A percentile compares a stretch with the other conserved stretches of the same genome.
phyloP scores from a whole-genome alignment of 2,329 filamentous ascomycete species.

The Kalaharituber pfeilii region DNA sequence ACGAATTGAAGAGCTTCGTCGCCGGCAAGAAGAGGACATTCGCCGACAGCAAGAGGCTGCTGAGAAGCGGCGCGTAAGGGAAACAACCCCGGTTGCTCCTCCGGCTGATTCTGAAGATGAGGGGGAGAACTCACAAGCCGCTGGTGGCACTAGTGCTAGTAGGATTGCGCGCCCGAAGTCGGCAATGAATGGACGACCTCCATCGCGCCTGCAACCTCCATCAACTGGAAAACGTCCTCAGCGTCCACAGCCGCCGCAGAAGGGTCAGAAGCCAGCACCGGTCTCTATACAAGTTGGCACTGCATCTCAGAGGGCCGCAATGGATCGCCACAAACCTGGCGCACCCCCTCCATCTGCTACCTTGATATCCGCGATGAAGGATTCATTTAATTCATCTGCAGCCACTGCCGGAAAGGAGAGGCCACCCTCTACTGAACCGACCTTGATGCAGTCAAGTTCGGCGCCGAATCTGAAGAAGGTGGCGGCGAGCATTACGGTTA shows the following conservation, averaged over 20 bases:
- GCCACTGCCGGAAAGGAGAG: conserved; percentile 24
- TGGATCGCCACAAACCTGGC: conserved; percentile 25
- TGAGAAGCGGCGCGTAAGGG: background rate
- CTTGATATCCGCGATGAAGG: conserved; percentile 36
- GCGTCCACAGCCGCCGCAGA: conserved; percentile 9
- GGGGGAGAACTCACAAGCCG: background rate
- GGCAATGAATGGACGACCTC: conserved; percentile 10
- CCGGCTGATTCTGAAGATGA: background rate
- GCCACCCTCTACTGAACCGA: conserved; percentile 17
- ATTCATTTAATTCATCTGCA: conserved; percentile 39
- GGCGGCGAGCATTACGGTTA: conserved; percentile 8
- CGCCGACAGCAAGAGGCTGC: background rate
- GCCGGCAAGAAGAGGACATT: background rate
- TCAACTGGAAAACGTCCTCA: conserved; percentile 5
- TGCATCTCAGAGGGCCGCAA: conserved; percentile 35
- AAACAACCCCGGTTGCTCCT: background rate
- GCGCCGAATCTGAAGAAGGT: conserved; percentile 22
- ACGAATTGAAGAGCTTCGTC: background rate
- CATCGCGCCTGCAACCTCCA: conserved; percentile 15
- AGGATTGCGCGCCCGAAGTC: background rate
- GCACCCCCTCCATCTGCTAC: conserved; percentile 27
- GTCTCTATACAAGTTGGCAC: conserved; percentile 57
- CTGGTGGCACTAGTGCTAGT: background rate
- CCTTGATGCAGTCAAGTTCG: conserved; percentile 22
- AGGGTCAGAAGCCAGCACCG: conserved; percentile 46